Evolutionary conservation across 2,329 filamentous ascomycete genomes (phyloP).

Genomic region (Emergomyces africanus): DNA sequence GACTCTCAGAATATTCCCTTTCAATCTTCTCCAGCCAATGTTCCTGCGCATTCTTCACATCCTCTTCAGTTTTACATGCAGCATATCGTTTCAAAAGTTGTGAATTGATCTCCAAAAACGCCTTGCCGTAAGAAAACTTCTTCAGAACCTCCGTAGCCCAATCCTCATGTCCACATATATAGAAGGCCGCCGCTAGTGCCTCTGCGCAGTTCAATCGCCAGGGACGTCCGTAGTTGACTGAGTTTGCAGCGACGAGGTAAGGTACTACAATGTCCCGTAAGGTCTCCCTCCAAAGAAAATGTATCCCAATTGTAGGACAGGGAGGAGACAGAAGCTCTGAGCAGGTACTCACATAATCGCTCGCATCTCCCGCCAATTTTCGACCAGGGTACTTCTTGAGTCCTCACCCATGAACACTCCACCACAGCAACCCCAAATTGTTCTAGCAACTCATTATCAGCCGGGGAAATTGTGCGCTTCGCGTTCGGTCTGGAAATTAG

Average conservation of each 20-base stretch:
- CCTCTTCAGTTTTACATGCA: slow-evolving; percentile 66
- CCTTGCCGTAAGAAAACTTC: slow-evolving; percentile 76
- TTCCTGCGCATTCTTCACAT: slow-evolving; percentile 70
- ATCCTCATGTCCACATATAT: slow-evolving; percentile 79
- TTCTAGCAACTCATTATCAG: slow-evolving; percentile 69
- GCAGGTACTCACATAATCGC: slow-evolving; percentile 43
- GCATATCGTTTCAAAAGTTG: slow-evolving; percentile 74
- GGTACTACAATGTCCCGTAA: slow-evolving; percentile 44
- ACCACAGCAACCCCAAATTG: slow-evolving; percentile 90
- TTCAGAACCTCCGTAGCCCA: slow-evolving; percentile 78
- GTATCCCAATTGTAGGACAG: background rate
- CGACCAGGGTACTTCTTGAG: slow-evolving; percentile 78
- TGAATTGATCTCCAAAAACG: slow-evolving; percentile 84
- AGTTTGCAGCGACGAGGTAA: slow-evolving; percentile 92
- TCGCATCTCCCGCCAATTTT: slow-evolving; percentile 91
- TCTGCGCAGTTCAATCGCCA: slow-evolving; percentile 95
- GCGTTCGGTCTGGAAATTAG: slow-evolving; percentile 55
- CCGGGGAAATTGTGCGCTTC: slow-evolving; percentile 69
- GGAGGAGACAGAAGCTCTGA: background rate
- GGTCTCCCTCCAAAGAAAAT: background rate
- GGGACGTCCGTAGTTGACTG: slow-evolving; percentile 92
- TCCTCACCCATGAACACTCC: slow-evolving; percentile 92
- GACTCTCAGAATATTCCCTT: slow-evolving; percentile 71
- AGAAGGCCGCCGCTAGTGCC: slow-evolving; percentile 82
- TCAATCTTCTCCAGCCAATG: slow-evolving; percentile 86